A percentile compares a stretch with the other conserved stretches of the same genome.
Evolutionary conservation across 2,329 filamentous ascomycete genomes (phyloP).

Genomic region (Orbilia javanica): DNA sequence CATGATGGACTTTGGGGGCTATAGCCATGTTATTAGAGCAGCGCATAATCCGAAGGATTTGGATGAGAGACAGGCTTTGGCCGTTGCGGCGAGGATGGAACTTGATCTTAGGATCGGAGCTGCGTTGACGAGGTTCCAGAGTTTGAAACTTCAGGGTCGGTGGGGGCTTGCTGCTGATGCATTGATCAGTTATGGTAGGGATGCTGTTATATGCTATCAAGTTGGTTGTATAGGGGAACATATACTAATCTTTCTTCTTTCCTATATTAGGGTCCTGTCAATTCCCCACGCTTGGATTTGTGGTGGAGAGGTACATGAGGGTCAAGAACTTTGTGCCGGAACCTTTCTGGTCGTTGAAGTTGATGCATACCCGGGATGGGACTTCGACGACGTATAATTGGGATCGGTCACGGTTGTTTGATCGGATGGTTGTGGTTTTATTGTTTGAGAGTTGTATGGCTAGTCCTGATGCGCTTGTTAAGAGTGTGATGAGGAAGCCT

Average conservation of each 20-base stretch:
- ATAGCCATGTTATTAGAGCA: slow-evolving; percentile 81
- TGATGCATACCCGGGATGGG: slow-evolving; percentile 80
- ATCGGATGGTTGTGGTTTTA: slow-evolving; percentile 82
- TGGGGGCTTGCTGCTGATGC: slow-evolving; percentile 74
- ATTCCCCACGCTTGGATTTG: slow-evolving; percentile 95
- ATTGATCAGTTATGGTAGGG: slow-evolving; percentile 82
- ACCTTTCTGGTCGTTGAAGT: slow-evolving; percentile 89
- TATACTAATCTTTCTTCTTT: slow-evolving; percentile 32
- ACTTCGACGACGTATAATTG: slow-evolving; percentile 87
- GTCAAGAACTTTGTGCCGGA: slow-evolving; percentile 95
- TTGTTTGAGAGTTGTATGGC: slow-evolving; percentile 86
- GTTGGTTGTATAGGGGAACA: neutral
- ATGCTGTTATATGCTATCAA: neutral
- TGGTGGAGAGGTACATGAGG: slow-evolving; percentile 93
- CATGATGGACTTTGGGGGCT: slow-evolving; percentile 5
- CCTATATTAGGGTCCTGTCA: slow-evolving; percentile 80
- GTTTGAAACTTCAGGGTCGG: slow-evolving; percentile 79
- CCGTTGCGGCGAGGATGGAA: slow-evolving; percentile 89
- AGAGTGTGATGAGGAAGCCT: slow-evolving; percentile 87
- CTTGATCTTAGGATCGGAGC: slow-evolving; percentile 92
- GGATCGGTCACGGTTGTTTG: slow-evolving; percentile 85
- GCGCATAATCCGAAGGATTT: slow-evolving; percentile 81
- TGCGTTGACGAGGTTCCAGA: slow-evolving; percentile 90
- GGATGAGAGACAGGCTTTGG: slow-evolving; percentile 87
- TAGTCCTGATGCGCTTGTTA: slow-evolving; percentile 82